Conservation (phyloP, 1,284 basidiomycete genomes). For the Fomitopsis pinicola region DNA sequence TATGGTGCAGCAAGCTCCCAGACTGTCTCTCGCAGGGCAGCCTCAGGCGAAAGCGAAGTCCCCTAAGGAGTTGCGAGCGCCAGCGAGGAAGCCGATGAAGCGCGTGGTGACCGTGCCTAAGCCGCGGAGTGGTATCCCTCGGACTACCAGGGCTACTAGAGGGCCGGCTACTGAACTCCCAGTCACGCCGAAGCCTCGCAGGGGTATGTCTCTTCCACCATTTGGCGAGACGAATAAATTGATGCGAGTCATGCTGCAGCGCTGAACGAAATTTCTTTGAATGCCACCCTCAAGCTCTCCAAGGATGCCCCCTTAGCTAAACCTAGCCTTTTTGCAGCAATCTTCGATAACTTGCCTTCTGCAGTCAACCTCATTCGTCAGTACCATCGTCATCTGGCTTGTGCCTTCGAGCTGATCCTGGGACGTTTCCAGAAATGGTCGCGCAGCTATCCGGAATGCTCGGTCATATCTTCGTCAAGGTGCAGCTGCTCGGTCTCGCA, state of each 20-base stretch:
- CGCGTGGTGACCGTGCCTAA: constrained; percentile 6
- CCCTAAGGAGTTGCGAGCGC: constrained; percentile 2
- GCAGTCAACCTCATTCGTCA: constrained; percentile 49
- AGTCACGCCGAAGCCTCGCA: constrained; percentile 27
- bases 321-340: constrained; percentile 9
- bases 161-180: constrained; percentile 13
- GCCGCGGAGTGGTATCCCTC: constrained; percentile 5
- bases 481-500: constrained; percentile 34
- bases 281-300: constrained; percentile 14
- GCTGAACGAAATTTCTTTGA: constrained; percentile 33
- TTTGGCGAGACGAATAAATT: neutral
- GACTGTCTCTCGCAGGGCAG: neutral
- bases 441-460: constrained; percentile 66
- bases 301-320: constrained; percentile 19
- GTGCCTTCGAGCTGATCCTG: neutral
- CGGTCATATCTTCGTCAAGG: constrained; percentile 39
- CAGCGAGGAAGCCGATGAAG: constrained; percentile 11
- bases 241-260: constrained; percentile 18
- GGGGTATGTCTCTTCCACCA: constrained; percentile 29
- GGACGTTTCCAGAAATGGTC: constrained; percentile 45
- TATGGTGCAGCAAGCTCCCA: constrained; percentile 24
- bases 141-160: constrained; percentile 8
- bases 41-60: constrained; percentile 11
- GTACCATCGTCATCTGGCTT: constrained; percentile 18
- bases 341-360: constrained; percentile 47